A percentile compares a stretch with the other conserved stretches of the same genome.
Conservation (phyloP, 805 yeast genomes). For the Spathaspora passalidarum region DNA sequence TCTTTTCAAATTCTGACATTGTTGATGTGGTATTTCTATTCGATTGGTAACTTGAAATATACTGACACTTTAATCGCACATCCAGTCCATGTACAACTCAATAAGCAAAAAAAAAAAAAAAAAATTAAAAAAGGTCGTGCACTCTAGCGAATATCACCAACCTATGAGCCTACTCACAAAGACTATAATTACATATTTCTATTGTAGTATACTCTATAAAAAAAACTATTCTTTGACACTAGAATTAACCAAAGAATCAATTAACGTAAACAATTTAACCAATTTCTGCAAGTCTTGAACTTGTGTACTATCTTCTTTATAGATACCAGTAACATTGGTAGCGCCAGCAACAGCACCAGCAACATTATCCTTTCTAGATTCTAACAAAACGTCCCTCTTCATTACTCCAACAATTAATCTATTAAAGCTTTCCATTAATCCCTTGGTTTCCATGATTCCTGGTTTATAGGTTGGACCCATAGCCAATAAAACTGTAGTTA, state of each 20-base stretch:
- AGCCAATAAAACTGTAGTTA: conserved; percentile 64
- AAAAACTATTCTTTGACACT: background rate
- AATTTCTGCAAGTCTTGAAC: conserved; percentile 46
- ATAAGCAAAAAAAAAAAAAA: background rate
- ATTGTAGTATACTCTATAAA: background rate
- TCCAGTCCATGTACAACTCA: background rate
- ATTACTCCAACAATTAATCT: conserved; percentile 59
- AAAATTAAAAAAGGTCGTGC: background rate
- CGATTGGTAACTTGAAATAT: background rate
- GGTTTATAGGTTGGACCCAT: conserved; percentile 73
- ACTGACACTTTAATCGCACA: no score
- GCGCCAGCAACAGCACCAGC: conserved; percentile 4
- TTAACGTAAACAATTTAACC: conserved; percentile 52
- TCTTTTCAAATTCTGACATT: conserved; percentile 21
- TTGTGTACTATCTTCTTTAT: conserved; percentile 24
- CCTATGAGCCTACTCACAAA: background rate
- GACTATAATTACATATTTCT: background rate
- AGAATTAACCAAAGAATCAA: conserved; percentile 42
- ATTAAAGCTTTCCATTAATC: conserved; percentile 49
- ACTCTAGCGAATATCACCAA: background rate
- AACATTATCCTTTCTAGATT: conserved; percentile 14
- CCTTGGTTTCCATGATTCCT: conserved; percentile 51
- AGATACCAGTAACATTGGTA: conserved; percentile 5
- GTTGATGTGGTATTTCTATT: background rate
- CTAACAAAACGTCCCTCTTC: conserved; percentile 51